Base-by-base conservation (phyloP, 768 basidiomycete species). In the Boletus subcaerulescens region DNA sequence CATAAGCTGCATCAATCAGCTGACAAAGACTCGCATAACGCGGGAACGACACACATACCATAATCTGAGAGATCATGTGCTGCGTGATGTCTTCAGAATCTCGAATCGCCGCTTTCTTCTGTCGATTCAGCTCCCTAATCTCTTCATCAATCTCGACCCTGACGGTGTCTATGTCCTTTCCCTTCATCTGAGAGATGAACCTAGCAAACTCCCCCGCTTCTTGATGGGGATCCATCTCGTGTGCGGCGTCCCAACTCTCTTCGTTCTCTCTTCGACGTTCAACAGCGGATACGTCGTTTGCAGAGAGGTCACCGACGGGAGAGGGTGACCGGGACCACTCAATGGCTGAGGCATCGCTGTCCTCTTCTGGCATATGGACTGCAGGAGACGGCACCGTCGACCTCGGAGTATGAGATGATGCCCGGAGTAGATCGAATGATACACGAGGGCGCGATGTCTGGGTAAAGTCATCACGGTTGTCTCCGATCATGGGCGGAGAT, bases 41-140 rank as follows among this genome's bases (percentile, higher is more conserved):
- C 14, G 31, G 52, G n/a, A 33, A 53, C 45, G 14, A 45, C 47
- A 33, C 14, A 13, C 76, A 14, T 64, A 84, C 83, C 83, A 86
- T 86, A 53, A 83, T 84, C 69, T 98, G 97, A 5, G 85, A 78
- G 50, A 96, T 80, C 94, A 96, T 98, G 61, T 96, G 91, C 67
- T 92, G 89, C 3, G 93, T 94, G 59, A 98, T 83, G 65, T 98
- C 93, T 65, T 98, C 97, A 3, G 93, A 89, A 72, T 98, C 95
- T 12, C 95, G 80, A 84, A 94, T 85, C 20, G 93, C 93, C 31
- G 84, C 84, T 69, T 92, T 95, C 67, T 84, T 82, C 73, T 95
- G 89, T 70, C 84, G 79, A 67, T 94, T 86, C 41, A 99, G 74
- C 12, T 78, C 76, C 58, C 79, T 78, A 56, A 99, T 93, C 70